Conservation (phyloP, 1,284 basidiomycete species). For the Rugosomyces carneus region DNA sequence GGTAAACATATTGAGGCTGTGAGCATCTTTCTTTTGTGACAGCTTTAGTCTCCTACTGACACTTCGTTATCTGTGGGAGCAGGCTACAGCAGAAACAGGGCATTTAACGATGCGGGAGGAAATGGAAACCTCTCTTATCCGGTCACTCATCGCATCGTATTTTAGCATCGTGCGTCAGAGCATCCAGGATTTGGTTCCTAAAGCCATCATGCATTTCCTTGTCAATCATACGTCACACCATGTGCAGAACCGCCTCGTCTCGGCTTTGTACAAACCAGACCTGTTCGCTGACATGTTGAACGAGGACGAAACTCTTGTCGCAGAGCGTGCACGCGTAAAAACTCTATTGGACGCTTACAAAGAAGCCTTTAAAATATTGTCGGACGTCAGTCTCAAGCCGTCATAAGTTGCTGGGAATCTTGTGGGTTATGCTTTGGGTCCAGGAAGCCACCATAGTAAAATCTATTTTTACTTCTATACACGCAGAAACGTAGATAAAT, state of each 20-base stretch:
- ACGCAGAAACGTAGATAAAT: background rate
- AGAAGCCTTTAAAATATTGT: conserved; percentile 89
- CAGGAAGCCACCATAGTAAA: conserved; percentile 11
- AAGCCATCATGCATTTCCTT: conserved; percentile 93
- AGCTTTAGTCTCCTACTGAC: background rate
- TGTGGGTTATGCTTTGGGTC: conserved; percentile 13
- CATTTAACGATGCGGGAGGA: conserved; percentile 80
- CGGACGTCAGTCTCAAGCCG: conserved; percentile 70
- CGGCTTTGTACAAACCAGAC: conserved; percentile 90
- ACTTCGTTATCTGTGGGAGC: conserved; percentile 1
- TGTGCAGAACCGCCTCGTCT: conserved; percentile 93
- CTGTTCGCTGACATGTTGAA: conserved; percentile 88
- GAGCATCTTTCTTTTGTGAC: conserved; percentile 29
- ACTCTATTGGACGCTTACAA: conserved; percentile 94
- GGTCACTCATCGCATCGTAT: conserved; percentile 92
- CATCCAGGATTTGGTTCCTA: conserved; percentile 96
- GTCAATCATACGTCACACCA: conserved; percentile 96
- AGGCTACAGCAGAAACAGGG: conserved; percentile 57
- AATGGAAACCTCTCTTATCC: conserved; percentile 94
- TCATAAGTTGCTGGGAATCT: conserved; percentile 29
- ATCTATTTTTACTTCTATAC: conserved; percentile 4
- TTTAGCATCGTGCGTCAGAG: conserved; percentile 95
- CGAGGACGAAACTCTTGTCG: conserved; percentile 93
- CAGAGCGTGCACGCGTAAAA: conserved; percentile 92
- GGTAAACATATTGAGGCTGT: conserved; percentile 94